phyloP scores from a whole-genome alignment of 2,329 filamentous ascomycete species.

The Myriosclerotinia duriaeana region DNA sequence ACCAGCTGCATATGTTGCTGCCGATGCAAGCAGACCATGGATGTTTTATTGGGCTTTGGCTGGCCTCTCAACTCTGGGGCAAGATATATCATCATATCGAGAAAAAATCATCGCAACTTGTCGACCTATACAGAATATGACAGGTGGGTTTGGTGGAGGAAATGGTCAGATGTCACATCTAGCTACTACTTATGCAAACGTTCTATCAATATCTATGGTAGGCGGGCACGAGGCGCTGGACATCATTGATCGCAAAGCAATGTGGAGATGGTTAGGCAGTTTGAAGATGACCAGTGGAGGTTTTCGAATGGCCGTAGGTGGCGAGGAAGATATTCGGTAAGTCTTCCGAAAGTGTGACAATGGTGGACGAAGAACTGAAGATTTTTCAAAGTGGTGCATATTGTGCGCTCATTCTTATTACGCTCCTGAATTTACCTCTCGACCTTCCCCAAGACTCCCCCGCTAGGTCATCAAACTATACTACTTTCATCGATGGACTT shows the following conservation, averaged over 20 bases:
- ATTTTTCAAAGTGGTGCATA: slow-evolving; percentile 71
- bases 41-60: slow-evolving; percentile 89
- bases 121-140: slow-evolving; percentile 74
- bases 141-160: slow-evolving; percentile 90
- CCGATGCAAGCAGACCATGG: slow-evolving; percentile 91
- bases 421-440: slow-evolving; percentile 78
- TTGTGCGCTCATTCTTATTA: slow-evolving; percentile 82
- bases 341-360: slow-evolving; percentile 34
- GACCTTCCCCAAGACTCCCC: slow-evolving; percentile 72
- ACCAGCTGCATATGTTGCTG: slow-evolving; percentile 66
- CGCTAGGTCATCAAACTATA: slow-evolving; percentile 60
- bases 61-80: slow-evolving; percentile 71
- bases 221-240: slow-evolving; percentile 72
- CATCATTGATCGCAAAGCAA: slow-evolving; percentile 73
- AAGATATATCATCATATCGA: slow-evolving; percentile 67
- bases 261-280: slow-evolving; percentile 88
- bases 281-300: slow-evolving; percentile 86
- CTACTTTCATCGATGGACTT: slow-evolving; percentile 68
- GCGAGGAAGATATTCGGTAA: slow-evolving; percentile 89
- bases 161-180: slow-evolving; percentile 86
- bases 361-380: slow-evolving; percentile 26
- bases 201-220: slow-evolving; percentile 76
- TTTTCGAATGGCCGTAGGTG: slow-evolving; percentile 83
- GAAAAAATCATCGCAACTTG: slow-evolving; percentile 73
- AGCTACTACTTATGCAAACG: slow-evolving; percentile 81